phyloP scores from a whole-genome alignment of 805 yeast species.

The Teunomyces gatunensis region DNA sequence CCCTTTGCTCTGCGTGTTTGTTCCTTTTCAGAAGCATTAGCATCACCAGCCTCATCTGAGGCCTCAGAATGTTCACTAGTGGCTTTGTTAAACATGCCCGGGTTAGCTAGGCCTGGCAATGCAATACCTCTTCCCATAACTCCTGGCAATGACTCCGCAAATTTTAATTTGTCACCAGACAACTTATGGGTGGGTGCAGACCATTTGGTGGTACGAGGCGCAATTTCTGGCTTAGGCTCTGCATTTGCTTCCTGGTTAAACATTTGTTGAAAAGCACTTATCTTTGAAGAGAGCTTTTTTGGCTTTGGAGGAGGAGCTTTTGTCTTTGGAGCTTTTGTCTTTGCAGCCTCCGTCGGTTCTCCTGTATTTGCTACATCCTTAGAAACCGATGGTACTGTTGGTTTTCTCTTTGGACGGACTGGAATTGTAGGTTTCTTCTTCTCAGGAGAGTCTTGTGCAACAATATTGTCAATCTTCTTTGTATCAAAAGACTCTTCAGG shows the following conservation, averaged over 20 bases:
- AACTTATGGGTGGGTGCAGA: slow-evolving; percentile 16
- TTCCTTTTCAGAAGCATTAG: slow-evolving; percentile 2
- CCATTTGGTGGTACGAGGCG: slow-evolving; percentile 2
- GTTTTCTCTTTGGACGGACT: slow-evolving; percentile 11
- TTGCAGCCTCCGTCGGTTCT: neutral
- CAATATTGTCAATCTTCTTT: neutral
- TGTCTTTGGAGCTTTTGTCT: slow-evolving; percentile 7
- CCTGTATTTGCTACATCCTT: neutral
- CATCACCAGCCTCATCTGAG: slow-evolving; percentile 10
- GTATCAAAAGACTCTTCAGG: neutral
- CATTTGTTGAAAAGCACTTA: slow-evolving; percentile 81
- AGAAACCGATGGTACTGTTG: neutral
- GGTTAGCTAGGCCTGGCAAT: slow-evolving; percentile 52
- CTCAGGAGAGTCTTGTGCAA: neutral
- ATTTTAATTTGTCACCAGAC: slow-evolving; percentile 40
- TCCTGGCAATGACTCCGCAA: slow-evolving; percentile 60
- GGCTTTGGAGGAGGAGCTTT: slow-evolving; percentile 64
- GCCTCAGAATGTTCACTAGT: slow-evolving; percentile 11
- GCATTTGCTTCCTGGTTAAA: slow-evolving; percentile 37
- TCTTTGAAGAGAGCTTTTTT: slow-evolving; percentile 72
- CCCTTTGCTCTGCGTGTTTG: slow-evolving; percentile 54
- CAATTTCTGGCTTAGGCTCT: slow-evolving; percentile 1
- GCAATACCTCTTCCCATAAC: slow-evolving; percentile 52
- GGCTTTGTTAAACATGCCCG: slow-evolving; percentile 24
- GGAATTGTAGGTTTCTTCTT: slow-evolving; percentile 10